phyloP scores from a whole-genome alignment of 2,329 filamentous ascomycete species.

The Alternaria alternata region DNA sequence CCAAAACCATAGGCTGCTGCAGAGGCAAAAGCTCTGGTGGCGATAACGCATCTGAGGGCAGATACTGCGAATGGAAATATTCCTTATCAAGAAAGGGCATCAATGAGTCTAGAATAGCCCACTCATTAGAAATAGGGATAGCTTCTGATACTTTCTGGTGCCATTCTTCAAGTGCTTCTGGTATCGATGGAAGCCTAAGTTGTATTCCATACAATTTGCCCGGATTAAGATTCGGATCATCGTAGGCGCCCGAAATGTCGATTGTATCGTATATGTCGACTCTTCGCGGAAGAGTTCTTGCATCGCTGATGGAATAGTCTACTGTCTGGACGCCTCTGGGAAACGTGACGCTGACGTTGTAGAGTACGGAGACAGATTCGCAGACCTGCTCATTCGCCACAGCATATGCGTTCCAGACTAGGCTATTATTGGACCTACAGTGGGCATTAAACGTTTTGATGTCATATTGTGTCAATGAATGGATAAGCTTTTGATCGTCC shows the following conservation, averaged over 20 bases:
- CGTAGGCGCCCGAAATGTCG: too few relatives aligned
- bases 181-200: not conserved
- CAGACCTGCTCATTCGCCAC: not conserved
- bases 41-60: too few relatives aligned
- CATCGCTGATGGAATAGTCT: not conserved
- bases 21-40: too few relatives aligned
- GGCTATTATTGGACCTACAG: not conserved
- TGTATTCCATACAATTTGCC: not conserved
- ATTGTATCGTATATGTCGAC: too few relatives aligned
- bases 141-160: not conserved
- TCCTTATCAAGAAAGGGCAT: not conserved
- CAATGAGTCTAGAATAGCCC: not conserved
- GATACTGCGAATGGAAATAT: not conserved
- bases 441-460: not conserved
- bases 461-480: not conserved
- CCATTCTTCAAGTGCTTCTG: not conserved
- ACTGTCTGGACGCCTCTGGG: not conserved
- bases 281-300: too few relatives aligned
- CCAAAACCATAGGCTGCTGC: too few relatives aligned
- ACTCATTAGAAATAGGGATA: not conserved
- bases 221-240: too few relatives aligned
- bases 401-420: not conserved
- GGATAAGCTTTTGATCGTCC: not conserved
- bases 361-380: not conserved
- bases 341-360: not conserved